These are phyloP conservation scores for Apiospora malaysiana DNA, from an alignment of 2,329 filamentous ascomycete species.

Conservation along the genomic window DNA sequence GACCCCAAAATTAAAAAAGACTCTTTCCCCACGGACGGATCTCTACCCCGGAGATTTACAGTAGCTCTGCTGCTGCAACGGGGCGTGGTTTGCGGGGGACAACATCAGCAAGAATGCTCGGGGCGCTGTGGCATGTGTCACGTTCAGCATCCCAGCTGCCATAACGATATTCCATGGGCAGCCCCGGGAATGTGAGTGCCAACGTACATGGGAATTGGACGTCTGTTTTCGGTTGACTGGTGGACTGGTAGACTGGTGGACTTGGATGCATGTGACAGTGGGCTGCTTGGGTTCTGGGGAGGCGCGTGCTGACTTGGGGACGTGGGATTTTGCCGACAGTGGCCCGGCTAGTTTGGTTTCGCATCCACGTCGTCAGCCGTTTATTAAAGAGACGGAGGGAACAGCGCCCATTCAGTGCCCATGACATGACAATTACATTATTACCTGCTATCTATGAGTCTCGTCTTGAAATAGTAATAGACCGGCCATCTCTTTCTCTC, in stretches of 20 bases:
- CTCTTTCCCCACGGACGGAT: conserved; percentile 1
- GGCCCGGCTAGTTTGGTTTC: conserved; percentile 20
- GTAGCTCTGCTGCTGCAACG: not conserved
- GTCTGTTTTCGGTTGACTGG: conserved; percentile 8
- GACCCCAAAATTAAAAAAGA: not conserved
- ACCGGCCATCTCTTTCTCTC: not conserved
- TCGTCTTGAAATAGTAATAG: not conserved
- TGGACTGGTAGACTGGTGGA: not conserved
- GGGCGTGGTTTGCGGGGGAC: not conserved
- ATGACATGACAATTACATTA: conserved; percentile 4
- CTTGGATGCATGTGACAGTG: conserved; percentile 6
- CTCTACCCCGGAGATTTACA: conserved; percentile 1
- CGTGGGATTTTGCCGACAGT: conserved; percentile 19
- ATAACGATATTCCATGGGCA: not conserved
- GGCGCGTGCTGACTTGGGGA: conserved; percentile 9
- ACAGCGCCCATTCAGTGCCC: not conserved
- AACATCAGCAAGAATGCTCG: not conserved
- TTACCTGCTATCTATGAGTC: not conserved
- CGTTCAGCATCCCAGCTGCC: not conserved
- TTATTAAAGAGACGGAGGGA: conserved; percentile 14
- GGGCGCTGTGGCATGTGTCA: not conserved
- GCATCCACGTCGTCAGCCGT: conserved; percentile 11
- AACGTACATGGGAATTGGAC: not conserved
- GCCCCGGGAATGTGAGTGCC: not conserved
- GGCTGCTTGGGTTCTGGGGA: not conserved